Evolutionary conservation across 2,329 filamentous ascomycete genomes (phyloP).

Genomic region (Colletotrichum tanaceti): DNA sequence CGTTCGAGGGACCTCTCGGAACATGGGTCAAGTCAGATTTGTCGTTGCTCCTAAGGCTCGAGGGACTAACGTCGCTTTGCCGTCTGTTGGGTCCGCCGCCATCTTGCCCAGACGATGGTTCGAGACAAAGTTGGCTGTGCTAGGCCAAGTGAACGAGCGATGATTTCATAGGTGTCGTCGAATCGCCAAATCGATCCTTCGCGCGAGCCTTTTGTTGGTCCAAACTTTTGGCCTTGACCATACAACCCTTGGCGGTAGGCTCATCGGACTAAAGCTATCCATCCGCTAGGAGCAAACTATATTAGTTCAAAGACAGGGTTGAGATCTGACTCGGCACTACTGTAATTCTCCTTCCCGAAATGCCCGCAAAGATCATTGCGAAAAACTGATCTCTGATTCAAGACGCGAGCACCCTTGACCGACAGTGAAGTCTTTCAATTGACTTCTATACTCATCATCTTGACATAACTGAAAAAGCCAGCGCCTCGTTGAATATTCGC

Average conservation of each 20-base stretch:
- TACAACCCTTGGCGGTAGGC: neutral
- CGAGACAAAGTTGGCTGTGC: conserved; percentile 12
- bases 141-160: conserved; percentile 19
- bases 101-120: conserved; percentile 7
- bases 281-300: neutral
- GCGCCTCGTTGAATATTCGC: neutral
- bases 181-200: conserved; percentile 5
- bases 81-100: conserved; percentile 5
- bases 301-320: neutral
- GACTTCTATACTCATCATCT: neutral
- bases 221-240: neutral
- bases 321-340: neutral
- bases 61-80: conserved; percentile 7
- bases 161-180: conserved; percentile 35
- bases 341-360: neutral
- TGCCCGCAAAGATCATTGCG: neutral
- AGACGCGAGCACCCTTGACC: neutral
- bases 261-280: conserved; percentile 7
- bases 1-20: neutral
- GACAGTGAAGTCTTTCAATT: too few species aligned
- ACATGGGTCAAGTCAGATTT: neutral
- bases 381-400: neutral
- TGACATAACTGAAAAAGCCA: neutral
- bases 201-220: conserved; percentile 9
- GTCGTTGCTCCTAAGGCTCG: neutral